Evolutionary conservation across 441 rosid species (phyloP).

Genomic region (Jatropha multifida): DNA sequence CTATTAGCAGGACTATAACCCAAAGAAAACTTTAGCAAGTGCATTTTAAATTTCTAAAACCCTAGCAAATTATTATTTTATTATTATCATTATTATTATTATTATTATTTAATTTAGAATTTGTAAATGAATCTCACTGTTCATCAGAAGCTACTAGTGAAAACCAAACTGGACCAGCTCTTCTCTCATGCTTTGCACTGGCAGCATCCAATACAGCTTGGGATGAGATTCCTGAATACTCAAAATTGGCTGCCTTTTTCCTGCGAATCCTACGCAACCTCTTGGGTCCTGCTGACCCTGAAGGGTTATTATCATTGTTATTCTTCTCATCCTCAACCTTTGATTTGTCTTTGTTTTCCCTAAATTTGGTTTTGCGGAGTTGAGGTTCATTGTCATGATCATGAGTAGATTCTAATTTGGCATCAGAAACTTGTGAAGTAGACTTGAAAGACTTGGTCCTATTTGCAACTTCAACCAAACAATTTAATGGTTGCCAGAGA

Average conservation of each 20-base stretch:
- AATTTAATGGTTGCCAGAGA: constrained; percentile 71
- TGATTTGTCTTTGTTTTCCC: constrained; percentile 37
- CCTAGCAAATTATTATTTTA: neutral
- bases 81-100: neutral
- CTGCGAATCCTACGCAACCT: constrained; percentile 45
- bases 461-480: constrained; percentile 78
- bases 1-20: constrained; percentile 6
- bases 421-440: constrained; percentile 41
- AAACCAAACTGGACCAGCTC: constrained; percentile 61
- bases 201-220: constrained; percentile 42
- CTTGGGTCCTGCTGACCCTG: constrained; percentile 40
- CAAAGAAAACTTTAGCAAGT: neutral
- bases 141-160: constrained; percentile 62
- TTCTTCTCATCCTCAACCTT: constrained; percentile 43
- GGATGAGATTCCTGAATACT: constrained; percentile 33
- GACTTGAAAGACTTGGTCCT: constrained; percentile 55
- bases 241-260: constrained; percentile 37
- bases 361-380: constrained; percentile 37
- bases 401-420: constrained; percentile 38
- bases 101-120: constrained; percentile 20
- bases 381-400: constrained; percentile 30
- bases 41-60: neutral
- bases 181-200: constrained; percentile 38
- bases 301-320: constrained; percentile 27
- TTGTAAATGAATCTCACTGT: constrained; percentile 47